Conservation (phyloP, 1,284 basidiomycete species). For the Ceratobasidium sp. region DNA sequence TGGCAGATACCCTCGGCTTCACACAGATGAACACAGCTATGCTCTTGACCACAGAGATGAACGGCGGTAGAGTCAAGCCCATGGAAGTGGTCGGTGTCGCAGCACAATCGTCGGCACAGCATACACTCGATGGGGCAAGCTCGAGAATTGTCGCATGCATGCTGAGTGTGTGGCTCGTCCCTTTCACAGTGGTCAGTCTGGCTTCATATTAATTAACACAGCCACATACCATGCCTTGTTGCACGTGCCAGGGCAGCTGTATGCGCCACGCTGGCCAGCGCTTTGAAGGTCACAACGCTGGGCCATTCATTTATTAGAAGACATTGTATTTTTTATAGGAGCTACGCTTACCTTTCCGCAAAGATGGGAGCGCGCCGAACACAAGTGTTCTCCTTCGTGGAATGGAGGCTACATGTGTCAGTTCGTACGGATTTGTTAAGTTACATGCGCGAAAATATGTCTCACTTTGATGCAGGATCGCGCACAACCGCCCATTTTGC, state of each 20-base stretch:
- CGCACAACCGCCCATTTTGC: constrained; percentile 64
- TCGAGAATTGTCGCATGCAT: constrained; percentile 64
- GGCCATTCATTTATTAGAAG: background rate
- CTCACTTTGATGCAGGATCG: constrained; percentile 59
- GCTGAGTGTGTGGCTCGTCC: constrained; percentile 62
- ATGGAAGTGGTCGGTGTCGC: constrained; percentile 66
- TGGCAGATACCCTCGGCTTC: constrained; percentile 55
- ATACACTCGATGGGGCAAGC: constrained; percentile 68
- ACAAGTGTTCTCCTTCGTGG: constrained; percentile 65
- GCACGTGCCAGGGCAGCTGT: constrained; percentile 64
- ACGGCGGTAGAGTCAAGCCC: constrained; percentile 59
- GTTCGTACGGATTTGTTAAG: too few relatives aligned
- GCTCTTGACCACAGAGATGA: constrained; percentile 72
- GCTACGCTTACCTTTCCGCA: constrained; percentile 56
- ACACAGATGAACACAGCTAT: constrained; percentile 59
- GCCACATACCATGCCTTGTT: constrained; percentile 60
- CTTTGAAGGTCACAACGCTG: constrained; percentile 65
- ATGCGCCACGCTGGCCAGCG: constrained; percentile 53
- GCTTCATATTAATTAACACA: background rate
- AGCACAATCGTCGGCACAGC: constrained; percentile 68
- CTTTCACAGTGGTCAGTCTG: constrained; percentile 50
- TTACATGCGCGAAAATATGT: background rate
- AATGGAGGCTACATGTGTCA: constrained; percentile 58
- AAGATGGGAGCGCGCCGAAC: constrained; percentile 63
- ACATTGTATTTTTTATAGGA: background rate